Base-by-base conservation (phyloP, 164 flowering plant species). In the Tetrastigma voinierianum region DNA sequence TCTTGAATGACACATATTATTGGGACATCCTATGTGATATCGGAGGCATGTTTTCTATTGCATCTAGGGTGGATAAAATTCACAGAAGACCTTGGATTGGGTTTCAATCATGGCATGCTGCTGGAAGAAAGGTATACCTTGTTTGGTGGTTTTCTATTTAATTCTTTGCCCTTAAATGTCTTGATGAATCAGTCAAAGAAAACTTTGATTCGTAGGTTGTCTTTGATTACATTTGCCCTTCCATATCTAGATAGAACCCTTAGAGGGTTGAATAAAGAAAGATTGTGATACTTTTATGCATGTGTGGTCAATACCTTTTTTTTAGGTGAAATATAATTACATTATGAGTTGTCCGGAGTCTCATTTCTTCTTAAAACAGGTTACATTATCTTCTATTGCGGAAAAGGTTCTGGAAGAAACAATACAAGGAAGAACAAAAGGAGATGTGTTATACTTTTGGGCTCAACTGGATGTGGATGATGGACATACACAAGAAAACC, bases 11-110 rank as follows among this genome's bases (percentile, higher is more conserved):
- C 51, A 76, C 90, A 23, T 78, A 84, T 69, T 90, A 82, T 57
- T 81, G 83, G 61, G 81, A 91, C 74, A 76, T 84, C 72, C 89
- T 96, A 18, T 91, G 98, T 74, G 98, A 96, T 75, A 69, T 86
- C 57, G 96, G 98, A 23, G 99, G 99, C 70, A 89, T 96, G 95
- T 85, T 93, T 80, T 70, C 99, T 24, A 75, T 96, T 83, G 97
- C 99, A 55, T 86, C 85, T 61, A 83, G 55, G 69, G 83, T 92
- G 72, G 99, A 95, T 70, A 73, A 80, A 68, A 79, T 92, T 80
- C 99, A 96, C 80, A 86, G 67, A 70, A 78, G 87, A 72, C 97
- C 99, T 65, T 96, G 99, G 99, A 93, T 96, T 74, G 99, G 99
- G 51, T 96, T 93, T 72, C 97, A 96, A 76, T 93, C 99, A 66